A percentile compares a stretch with the other conserved stretches of the same genome.
These are phyloP conservation scores for Melocanna baccifera DNA, from an alignment of 176 grass and related monocot genomes.

Conservation along the genomic window DNA sequence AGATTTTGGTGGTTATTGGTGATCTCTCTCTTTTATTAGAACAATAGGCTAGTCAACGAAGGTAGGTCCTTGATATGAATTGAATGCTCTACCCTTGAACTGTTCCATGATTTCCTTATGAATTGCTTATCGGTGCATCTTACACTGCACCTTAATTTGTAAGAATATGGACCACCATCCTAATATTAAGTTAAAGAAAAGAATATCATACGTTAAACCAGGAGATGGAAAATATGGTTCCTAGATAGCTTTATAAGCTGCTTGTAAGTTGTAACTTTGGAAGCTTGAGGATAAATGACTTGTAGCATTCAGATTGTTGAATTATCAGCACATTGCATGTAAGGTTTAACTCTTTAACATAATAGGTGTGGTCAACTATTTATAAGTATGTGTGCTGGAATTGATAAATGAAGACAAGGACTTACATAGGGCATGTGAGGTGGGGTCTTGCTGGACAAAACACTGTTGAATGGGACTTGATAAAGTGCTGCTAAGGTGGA, in stretches of 20 bases:
- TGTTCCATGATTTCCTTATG: neutral
- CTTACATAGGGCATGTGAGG: neutral
- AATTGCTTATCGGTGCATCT: neutral
- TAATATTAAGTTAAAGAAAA: constrained; percentile 3
- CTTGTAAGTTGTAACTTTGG: neutral
- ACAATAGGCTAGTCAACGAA: constrained; percentile 6
- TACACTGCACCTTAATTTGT: neutral
- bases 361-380: neutral
- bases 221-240: neutral
- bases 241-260: neutral
- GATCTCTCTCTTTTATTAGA: neutral
- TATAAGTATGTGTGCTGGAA: neutral
- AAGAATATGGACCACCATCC: neutral
- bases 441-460: constrained; percentile 5
- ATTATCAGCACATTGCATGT: neutral
- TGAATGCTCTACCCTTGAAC: neutral
- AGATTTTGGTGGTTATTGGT: constrained; percentile 8
- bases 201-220: neutral
- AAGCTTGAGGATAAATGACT: neutral
- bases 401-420: neutral
- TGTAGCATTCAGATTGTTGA: neutral
- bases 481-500: neutral
- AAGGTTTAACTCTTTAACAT: neutral
- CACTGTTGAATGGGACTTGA: neutral
- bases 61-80: neutral